phyloP scores from a whole-genome alignment of 2,329 filamentous ascomycete species.

The Fusarium brevicatenulatum region DNA sequence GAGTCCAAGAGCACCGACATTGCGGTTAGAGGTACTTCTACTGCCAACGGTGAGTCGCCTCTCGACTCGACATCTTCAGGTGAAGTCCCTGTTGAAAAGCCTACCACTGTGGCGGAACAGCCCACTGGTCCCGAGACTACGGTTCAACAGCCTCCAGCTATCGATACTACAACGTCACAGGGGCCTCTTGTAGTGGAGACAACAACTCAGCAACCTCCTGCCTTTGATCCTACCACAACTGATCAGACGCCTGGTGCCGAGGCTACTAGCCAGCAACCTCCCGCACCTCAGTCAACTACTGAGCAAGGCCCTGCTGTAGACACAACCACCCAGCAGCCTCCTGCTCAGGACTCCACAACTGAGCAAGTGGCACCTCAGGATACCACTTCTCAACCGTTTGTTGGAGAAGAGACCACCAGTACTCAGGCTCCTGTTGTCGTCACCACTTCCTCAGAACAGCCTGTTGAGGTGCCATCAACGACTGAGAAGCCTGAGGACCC shows the following conservation, averaged over 20 bases:
- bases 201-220: neutral
- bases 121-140: neutral
- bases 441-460: neutral
- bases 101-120: neutral
- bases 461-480: neutral
- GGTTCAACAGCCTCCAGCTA: neutral
- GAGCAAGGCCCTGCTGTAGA: neutral
- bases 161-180: neutral
- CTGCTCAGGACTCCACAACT: neutral
- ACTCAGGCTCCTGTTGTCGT: accelerated
- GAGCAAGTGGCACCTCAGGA: neutral
- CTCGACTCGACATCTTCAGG: neutral
- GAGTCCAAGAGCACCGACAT: neutral
- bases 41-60: neutral
- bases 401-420: neutral
- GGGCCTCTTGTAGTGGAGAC: neutral
- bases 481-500: neutral
- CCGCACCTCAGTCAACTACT: neutral
- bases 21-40: neutral
- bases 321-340: neutral
- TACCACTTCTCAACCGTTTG: neutral
- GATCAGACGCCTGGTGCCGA: neutral
- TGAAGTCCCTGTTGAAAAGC: neutral
- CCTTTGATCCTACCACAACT: neutral
- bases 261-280: neutral